Conservation (phyloP, 352 stramenopile genomes). For the Pythium sp. region DNA sequence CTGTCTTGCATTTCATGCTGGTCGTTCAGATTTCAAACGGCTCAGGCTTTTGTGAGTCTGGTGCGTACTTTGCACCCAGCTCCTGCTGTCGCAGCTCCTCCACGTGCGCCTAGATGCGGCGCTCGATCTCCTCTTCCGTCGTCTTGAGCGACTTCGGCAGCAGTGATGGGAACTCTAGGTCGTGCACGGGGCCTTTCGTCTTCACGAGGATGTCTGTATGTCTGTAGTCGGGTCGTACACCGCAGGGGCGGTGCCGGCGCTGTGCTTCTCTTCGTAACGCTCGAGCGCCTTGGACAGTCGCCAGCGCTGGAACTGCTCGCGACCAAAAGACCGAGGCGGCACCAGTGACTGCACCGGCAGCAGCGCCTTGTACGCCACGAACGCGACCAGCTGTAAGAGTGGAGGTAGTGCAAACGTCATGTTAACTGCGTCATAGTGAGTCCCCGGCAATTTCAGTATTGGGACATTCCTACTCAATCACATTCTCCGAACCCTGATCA, state of each 20-base stretch:
- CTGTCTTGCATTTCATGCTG: too few relatives aligned
- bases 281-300: slow-evolving; percentile 67
- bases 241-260: slow-evolving; percentile 45
- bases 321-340: slow-evolving; percentile 62
- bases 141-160: too few relatives aligned
- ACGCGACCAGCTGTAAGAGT: slow-evolving; percentile 11
- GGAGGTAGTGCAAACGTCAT: background rate
- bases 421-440: background rate
- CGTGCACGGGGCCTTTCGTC: too few relatives aligned
- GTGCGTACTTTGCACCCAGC: background rate
- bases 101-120: too few relatives aligned
- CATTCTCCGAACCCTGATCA: too few relatives aligned
- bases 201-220: slow-evolving; percentile 5
- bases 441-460: too few relatives aligned
- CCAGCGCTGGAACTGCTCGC: slow-evolving; percentile 77
- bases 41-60: too few relatives aligned
- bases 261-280: slow-evolving; percentile 81
- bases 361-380: slow-evolving; percentile 63
- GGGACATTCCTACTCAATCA: too few relatives aligned
- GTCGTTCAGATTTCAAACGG: too few relatives aligned
- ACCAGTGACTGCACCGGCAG: slow-evolving; percentile 54
- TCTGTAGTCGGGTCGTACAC: slow-evolving; percentile 66
- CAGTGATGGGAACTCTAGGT: too few relatives aligned
- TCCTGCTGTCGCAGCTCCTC: slow-evolving; percentile 42
- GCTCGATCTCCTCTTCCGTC: too few relatives aligned